Conservation (phyloP, 163 green algal species). For the Chlorella variabilis region DNA sequence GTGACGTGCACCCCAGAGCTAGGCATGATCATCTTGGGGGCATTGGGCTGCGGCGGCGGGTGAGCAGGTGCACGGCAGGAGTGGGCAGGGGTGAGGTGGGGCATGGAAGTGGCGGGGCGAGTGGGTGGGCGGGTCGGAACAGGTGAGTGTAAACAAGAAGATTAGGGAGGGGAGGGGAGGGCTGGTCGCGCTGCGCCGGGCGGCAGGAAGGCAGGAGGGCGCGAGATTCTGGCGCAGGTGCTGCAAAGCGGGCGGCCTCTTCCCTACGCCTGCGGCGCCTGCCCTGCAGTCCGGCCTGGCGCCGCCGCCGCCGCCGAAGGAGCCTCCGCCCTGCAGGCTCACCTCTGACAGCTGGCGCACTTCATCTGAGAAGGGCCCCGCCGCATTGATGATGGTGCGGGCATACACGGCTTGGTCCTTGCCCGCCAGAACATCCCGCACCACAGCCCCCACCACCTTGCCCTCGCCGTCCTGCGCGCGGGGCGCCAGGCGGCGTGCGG, state of each 20-base stretch:
- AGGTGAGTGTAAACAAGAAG: too few relatives aligned
- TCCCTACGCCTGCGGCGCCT: too few relatives aligned
- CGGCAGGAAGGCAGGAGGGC: too few relatives aligned
- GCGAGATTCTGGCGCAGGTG: too few relatives aligned
- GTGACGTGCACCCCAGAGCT: constrained; percentile 93
- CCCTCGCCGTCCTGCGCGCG: constrained; percentile 69
- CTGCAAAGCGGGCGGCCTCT: too few relatives aligned
- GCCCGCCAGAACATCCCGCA: constrained; percentile 74
- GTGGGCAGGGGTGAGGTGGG: too few relatives aligned
- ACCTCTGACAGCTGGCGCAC: constrained; percentile 57
- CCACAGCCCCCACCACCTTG: constrained; percentile 73
- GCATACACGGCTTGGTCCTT: constrained; percentile 84
- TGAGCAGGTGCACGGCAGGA: neutral
- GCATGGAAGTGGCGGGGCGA: too few relatives aligned
- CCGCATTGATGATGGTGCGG: constrained; percentile 91
- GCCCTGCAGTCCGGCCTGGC: too few relatives aligned
- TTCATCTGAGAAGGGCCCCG: constrained; percentile 87
- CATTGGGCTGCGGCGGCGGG: neutral
- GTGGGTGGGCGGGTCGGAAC: too few relatives aligned
- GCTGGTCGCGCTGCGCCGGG: neutral
- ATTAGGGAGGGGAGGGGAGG: neutral
- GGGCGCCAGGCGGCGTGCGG: too few relatives aligned
- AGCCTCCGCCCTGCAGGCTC: neutral
- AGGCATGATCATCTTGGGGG: constrained; percentile 79
- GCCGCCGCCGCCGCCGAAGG: too few relatives aligned